Percentiles rank a stretch among this genome's conserved stretches.
phyloP scores from a whole-genome alignment of 1,139 yeast species.

The Sugiyamaella pinicola region DNA sequence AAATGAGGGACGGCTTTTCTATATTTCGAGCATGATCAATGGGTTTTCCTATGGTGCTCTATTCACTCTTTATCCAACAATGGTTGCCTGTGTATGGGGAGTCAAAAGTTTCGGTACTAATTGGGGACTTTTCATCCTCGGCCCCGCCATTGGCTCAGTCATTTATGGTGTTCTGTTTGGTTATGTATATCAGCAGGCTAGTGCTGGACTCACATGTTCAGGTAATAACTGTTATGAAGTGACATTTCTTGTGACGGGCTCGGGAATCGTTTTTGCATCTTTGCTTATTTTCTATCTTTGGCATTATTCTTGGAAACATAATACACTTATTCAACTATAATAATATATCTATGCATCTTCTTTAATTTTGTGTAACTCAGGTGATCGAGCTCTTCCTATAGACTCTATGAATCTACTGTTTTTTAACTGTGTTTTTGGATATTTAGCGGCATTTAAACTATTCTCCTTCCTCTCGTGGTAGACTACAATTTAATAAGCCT shows the following conservation, averaged over 20 bases:
- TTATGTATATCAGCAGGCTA: slow-evolving; percentile 52
- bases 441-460: too few species aligned
- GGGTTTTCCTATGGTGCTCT: slow-evolving; percentile 83
- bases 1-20: slow-evolving; percentile 31
- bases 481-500: too few species aligned
- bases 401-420: too few species aligned
- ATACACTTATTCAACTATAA: slow-evolving; percentile 23
- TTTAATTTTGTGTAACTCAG: too few species aligned
- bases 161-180: slow-evolving; percentile 76
- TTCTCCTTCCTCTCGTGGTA: too few species aligned
- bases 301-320: slow-evolving; percentile 30
- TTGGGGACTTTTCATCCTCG: slow-evolving; percentile 89
- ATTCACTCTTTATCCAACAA: slow-evolving; percentile 82
- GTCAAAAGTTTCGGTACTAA: slow-evolving; percentile 86
- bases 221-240: slow-evolving; percentile 35
- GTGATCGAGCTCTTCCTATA: too few species aligned
- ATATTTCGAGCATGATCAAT: slow-evolving; percentile 53
- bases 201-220: slow-evolving; percentile 23
- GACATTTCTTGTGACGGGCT: slow-evolving; percentile 33
- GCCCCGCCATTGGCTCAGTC: slow-evolving; percentile 86
- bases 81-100: slow-evolving; percentile 86
- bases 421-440: too few species aligned
- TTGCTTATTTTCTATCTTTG: slow-evolving; percentile 26
- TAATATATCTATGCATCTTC: slow-evolving; percentile 5
- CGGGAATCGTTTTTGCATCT: slow-evolving; percentile 30